phyloP scores from a whole-genome alignment of 768 basidiomycete genomes.

The Kwoniella bestiolae region DNA sequence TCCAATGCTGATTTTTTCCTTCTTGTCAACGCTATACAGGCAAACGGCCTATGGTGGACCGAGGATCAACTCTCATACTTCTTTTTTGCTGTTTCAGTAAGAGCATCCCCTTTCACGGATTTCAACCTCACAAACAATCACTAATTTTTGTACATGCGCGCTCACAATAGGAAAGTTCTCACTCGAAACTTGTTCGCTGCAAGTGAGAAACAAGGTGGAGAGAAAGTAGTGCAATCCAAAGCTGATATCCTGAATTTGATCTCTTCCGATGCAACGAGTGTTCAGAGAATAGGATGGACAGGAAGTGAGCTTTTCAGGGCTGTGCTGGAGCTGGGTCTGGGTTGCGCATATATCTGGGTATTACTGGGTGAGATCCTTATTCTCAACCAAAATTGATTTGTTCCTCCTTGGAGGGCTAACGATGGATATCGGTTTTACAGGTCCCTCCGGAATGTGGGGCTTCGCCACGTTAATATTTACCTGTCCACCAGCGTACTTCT shows the following conservation, averaged over 20 bases:
- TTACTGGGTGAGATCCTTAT: slow-evolving; percentile 31
- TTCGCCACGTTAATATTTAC: slow-evolving; percentile 37
- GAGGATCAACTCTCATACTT: slow-evolving; percentile 25
- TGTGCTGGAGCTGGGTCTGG: slow-evolving; percentile 32
- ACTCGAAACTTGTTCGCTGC: slow-evolving; percentile 34
- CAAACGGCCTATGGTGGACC: slow-evolving; percentile 25
- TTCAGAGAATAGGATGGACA: slow-evolving; percentile 28
- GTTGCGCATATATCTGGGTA: slow-evolving; percentile 40
- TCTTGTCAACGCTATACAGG: slow-evolving; percentile 6
- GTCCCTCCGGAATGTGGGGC: slow-evolving; percentile 44
- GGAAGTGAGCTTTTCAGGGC: slow-evolving; percentile 18
- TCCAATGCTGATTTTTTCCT: not conserved
- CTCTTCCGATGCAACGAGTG: slow-evolving; percentile 26
- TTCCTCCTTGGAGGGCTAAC: no score
- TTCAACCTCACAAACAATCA: no score
- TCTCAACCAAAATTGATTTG: not conserved
- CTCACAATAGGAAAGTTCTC: slow-evolving; percentile 42
- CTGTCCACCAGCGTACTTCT: slow-evolving; percentile 35
- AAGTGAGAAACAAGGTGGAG: not conserved
- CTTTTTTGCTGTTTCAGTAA: slow-evolving; percentile 39
- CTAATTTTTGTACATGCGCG: no score
- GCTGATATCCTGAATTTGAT: slow-evolving; percentile 49
- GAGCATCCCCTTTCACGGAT: no score
- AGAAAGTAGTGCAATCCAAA: slow-evolving; percentile 26
- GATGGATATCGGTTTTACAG: slow-evolving; percentile 17